These are phyloP conservation scores for Neurospora tetraspora DNA, from an alignment of 495 filamentous ascomycete species.

Conservation along the genomic window DNA sequence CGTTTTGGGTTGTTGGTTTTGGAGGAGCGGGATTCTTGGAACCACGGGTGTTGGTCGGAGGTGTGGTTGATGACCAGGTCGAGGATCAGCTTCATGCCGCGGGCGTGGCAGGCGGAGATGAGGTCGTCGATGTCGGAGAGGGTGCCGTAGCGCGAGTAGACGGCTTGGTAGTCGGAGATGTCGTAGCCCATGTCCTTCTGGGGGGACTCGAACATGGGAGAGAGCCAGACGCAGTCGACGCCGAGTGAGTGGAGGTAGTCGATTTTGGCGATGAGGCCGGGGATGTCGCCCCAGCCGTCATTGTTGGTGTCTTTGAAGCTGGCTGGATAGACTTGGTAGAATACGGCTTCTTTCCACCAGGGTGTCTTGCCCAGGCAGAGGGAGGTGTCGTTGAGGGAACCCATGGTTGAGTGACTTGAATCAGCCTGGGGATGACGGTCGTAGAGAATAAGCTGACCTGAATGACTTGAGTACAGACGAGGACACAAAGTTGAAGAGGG, in stretches of 20 bases:
- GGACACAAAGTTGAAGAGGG: not conserved
- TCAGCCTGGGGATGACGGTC: not conserved
- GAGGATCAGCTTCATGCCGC: slow-evolving; percentile 58
- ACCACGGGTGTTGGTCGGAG: slow-evolving; percentile 60
- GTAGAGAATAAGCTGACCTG: not conserved
- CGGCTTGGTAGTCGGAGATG: slow-evolving; percentile 57
- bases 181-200: slow-evolving; percentile 58
- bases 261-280: slow-evolving; percentile 53
- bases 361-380: not conserved
- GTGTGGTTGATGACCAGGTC: slow-evolving; percentile 69
- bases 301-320: slow-evolving; percentile 57
- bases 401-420: not conserved
- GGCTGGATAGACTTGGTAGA: slow-evolving; percentile 53
- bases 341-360: slow-evolving; percentile 30
- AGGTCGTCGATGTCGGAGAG: slow-evolving; percentile 57
- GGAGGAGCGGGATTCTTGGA: slow-evolving; percentile 49
- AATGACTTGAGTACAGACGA: not conserved
- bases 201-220: slow-evolving; percentile 56
- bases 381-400: not conserved
- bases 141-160: slow-evolving; percentile 53
- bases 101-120: slow-evolving; percentile 42
- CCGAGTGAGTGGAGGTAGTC: slow-evolving; percentile 56
- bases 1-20: slow-evolving; percentile 47
- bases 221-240: slow-evolving; percentile 59
- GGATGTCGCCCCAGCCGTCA: slow-evolving; percentile 60